Evolutionary conservation across 1,284 basidiomycete genomes (phyloP).

Genomic region (Neolentinus lepideus): DNA sequence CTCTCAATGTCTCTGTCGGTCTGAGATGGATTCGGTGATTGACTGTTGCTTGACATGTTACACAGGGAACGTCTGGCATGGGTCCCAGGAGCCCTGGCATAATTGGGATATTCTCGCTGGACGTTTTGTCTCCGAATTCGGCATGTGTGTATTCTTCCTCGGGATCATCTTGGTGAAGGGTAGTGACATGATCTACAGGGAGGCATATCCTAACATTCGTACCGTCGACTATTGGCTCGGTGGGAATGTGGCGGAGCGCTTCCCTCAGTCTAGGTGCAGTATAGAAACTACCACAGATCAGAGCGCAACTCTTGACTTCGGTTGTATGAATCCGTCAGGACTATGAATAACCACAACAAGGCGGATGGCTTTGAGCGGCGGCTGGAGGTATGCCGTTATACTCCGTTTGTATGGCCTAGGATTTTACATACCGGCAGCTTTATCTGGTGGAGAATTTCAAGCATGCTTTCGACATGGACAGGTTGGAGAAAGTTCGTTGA

Average conservation of each 20-base stretch:
- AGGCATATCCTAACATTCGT: slow-evolving; percentile 77
- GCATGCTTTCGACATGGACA: slow-evolving; percentile 83
- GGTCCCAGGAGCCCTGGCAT: slow-evolving; percentile 47
- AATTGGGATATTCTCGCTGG: slow-evolving; percentile 49
- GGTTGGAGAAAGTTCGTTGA: slow-evolving; percentile 26
- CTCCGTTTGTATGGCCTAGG: slow-evolving; percentile 26
- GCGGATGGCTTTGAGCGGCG: slow-evolving; percentile 83
- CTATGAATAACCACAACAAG: slow-evolving; percentile 82
- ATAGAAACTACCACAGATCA: slow-evolving; percentile 11
- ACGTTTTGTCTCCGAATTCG: slow-evolving; percentile 33
- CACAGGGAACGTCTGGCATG: slow-evolving; percentile 47
- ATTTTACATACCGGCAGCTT: no score
- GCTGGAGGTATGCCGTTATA: slow-evolving; percentile 50
- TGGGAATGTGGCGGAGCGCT: slow-evolving; percentile 61
- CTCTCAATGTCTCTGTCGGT: background rate
- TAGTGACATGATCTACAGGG: slow-evolving; percentile 33
- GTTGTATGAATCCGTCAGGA: slow-evolving; percentile 30
- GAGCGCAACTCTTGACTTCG: slow-evolving; percentile 9
- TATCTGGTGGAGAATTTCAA: slow-evolving; percentile 90
- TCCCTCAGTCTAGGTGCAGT: slow-evolving; percentile 76
- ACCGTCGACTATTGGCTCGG: slow-evolving; percentile 82
- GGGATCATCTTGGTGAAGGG: background rate
- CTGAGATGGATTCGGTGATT: background rate
- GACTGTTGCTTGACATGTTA: background rate
- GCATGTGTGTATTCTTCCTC: background rate